Conservation (phyloP, 83 land plant species). For the Picea mariana region DNA sequence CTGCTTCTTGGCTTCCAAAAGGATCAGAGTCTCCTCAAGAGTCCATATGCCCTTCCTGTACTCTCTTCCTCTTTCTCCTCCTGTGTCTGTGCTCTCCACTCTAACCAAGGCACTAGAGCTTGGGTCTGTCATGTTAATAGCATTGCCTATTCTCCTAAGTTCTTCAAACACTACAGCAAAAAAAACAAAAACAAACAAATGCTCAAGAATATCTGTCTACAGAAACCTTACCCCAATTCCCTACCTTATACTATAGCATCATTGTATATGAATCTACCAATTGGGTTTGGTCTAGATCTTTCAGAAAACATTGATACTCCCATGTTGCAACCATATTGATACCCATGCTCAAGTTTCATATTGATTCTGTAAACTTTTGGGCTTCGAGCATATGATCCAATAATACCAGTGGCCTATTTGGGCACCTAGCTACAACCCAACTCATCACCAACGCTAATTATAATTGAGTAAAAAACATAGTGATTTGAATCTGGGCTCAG, state of each 20-base stretch:
- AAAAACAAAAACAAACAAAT: neutral
- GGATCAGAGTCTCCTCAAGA: constrained; percentile 60
- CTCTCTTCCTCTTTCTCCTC: constrained; percentile 24
- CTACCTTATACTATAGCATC: neutral
- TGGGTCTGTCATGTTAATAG: constrained; percentile 17
- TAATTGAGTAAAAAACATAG: constrained; percentile 7
- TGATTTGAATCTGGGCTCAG: constrained; percentile 7
- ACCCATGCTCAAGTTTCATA: neutral
- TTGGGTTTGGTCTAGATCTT: neutral
- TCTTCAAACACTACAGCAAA: constrained; percentile 2
- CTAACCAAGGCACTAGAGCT: constrained; percentile 9
- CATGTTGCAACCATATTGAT: neutral
- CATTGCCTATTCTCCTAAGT: constrained; percentile 14
- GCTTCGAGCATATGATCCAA: neutral
- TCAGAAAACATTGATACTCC: too few species aligned
- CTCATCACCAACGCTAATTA: neutral
- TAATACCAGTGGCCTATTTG: too few species aligned
- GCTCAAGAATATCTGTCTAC: neutral
- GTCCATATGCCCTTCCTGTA: constrained; percentile 61
- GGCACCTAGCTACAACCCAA: too few species aligned
- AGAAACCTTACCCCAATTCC: neutral
- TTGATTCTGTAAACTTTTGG: neutral
- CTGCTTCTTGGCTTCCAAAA: constrained; percentile 75
- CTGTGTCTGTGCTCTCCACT: constrained; percentile 10
- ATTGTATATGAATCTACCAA: constrained; percentile 4